phyloP scores from a whole-genome alignment of 495 filamentous ascomycete species.

The Halenospora varia region DNA sequence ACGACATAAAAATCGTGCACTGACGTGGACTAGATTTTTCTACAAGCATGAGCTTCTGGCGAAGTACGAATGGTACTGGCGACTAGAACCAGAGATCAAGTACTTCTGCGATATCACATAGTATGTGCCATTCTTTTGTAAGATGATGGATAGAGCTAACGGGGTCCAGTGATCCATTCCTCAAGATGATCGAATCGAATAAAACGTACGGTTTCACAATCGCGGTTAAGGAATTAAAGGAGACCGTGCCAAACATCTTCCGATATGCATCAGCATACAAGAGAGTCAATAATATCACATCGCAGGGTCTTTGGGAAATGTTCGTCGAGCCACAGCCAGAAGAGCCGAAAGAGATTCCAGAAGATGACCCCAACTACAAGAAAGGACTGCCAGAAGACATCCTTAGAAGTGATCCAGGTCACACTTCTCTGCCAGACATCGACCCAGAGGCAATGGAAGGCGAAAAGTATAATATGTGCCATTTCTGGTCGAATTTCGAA shows the following conservation, averaged over 20 bases:
- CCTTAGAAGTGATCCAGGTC: constrained; percentile 68
- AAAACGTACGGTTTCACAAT: constrained; percentile 99
- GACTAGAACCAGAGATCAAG: constrained; percentile 98
- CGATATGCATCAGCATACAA: constrained; percentile 99
- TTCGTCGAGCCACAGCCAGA: constrained; percentile 75
- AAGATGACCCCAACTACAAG: constrained; percentile 61
- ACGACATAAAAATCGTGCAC: neutral
- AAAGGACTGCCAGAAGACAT: constrained; percentile 81
- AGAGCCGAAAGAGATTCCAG: constrained; percentile 36
- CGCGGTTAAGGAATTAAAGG: constrained; percentile 95
- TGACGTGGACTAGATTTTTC: constrained; percentile 65
- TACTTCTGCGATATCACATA: constrained; percentile 99
- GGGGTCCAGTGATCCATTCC: constrained; percentile 78
- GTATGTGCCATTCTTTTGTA: constrained; percentile 46
- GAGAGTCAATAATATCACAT: constrained; percentile 83
- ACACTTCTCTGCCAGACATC: constrained; percentile 69
- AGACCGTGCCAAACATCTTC: constrained; percentile 99
- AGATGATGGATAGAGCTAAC: constrained; percentile 6
- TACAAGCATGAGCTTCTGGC: constrained; percentile 94
- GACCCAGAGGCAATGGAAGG: constrained; percentile 95
- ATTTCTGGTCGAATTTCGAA: constrained; percentile 99
- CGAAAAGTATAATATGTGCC: constrained; percentile 99
- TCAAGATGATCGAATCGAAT: constrained; percentile 84
- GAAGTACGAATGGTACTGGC: constrained; percentile 99
- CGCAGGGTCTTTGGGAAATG: constrained; percentile 98